Conservation (phyloP, 1,139 yeast species). For the Pichia sp. region DNA sequence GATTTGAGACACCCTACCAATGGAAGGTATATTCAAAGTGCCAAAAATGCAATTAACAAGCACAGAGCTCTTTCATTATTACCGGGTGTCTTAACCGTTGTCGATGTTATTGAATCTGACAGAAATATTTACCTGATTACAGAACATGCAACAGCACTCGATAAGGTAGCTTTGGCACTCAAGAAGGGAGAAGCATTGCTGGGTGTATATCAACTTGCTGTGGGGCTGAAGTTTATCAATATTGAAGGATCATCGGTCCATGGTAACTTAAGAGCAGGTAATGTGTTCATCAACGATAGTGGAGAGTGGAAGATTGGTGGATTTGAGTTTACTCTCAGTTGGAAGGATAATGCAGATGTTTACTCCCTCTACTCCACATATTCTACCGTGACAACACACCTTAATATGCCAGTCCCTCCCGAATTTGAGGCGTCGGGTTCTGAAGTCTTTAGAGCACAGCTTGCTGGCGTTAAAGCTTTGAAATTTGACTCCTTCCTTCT, state of each 20-base stretch:
- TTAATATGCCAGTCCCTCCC: slow-evolving; percentile 18
- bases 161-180: slow-evolving; percentile 7
- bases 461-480: slow-evolving; percentile 25
- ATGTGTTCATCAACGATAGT: slow-evolving; percentile 54
- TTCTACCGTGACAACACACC: slow-evolving; percentile 1
- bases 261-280: slow-evolving; percentile 51
- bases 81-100: slow-evolving; percentile 67
- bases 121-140: slow-evolving; percentile 61
- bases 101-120: slow-evolving; percentile 68
- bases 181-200: slow-evolving; percentile 1
- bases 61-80: slow-evolving; percentile 56
- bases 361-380: slow-evolving; percentile 2
- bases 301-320: slow-evolving; percentile 91
- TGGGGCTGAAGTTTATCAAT: slow-evolving; percentile 56
- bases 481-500: slow-evolving; percentile 60
- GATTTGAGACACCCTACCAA: slow-evolving; percentile 39
- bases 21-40: slow-evolving; percentile 37
- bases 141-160: slow-evolving; percentile 66
- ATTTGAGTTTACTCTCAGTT: slow-evolving; percentile 59
- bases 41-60: slow-evolving; percentile 58
- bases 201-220: slow-evolving; percentile 53
- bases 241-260: slow-evolving; percentile 58
- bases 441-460: slow-evolving; percentile 10
- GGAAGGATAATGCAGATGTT: slow-evolving; percentile 28
- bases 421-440: slow-evolving; percentile 21